phyloP scores from a whole-genome alignment of 164 flowering plant genomes.

The Macadamia integrifolia region DNA sequence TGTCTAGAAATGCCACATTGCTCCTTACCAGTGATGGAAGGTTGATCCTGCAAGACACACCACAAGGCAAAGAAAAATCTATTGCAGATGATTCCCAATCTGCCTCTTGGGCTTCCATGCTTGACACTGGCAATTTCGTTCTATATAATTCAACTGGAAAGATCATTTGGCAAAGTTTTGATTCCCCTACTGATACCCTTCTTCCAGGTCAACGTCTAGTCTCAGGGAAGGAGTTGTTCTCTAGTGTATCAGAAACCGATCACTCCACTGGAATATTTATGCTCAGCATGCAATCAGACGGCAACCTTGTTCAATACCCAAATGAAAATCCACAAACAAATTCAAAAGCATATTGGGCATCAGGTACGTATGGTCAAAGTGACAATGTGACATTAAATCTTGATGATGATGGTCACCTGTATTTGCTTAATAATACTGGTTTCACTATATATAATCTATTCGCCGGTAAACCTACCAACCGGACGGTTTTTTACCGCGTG shows the following conservation, averaged over 20 bases:
- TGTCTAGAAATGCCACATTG: too few species aligned
- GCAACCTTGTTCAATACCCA: conserved; percentile 6
- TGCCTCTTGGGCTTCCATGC: not conserved
- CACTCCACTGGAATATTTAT: conserved; percentile 20
- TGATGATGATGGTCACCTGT: conserved; percentile 7
- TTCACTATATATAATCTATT: not conserved
- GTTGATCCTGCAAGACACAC: not conserved
- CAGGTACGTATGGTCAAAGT: conserved; percentile 6
- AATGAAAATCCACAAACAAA: not conserved
- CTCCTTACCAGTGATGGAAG: not conserved
- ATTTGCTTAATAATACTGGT: conserved; percentile 9
- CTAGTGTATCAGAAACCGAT: conserved; percentile 8
- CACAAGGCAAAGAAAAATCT: not conserved
- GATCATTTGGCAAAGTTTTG: not conserved
- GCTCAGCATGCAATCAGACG: conserved; percentile 23
- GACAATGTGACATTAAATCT: conserved; percentile 12
- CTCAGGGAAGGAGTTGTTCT: not conserved
- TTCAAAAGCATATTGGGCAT: conserved; percentile 14
- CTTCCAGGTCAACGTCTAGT: conserved; percentile 2
- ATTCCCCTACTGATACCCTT: not conserved
- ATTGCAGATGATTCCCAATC: not conserved
- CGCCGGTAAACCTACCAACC: too few species aligned
- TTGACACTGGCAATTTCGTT: not conserved
- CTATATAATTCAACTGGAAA: not conserved
- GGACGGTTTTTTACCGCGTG: not conserved